Evolutionary conservation across 768 basidiomycete species (phyloP).

Genomic region (Mycena rosella): DNA sequence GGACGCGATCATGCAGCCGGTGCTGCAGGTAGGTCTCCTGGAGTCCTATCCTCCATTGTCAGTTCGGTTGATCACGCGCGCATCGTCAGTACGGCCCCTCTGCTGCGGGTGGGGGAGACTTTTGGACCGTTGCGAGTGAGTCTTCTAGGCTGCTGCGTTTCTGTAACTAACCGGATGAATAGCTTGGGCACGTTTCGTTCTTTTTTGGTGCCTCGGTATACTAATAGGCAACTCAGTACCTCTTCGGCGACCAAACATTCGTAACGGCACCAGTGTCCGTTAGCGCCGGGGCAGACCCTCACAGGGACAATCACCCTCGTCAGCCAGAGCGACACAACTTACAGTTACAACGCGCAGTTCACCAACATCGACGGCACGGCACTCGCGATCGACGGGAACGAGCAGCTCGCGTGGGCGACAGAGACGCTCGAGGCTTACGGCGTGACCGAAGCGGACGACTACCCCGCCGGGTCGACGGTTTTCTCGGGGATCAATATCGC

Average conservation of each 20-base stretch:
- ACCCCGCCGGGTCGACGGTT: constrained; percentile 7
- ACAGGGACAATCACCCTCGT: constrained; percentile 11
- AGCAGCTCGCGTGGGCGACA: constrained; percentile 20
- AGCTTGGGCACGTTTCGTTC: no score
- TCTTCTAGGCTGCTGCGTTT: no score
- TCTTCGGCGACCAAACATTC: constrained; percentile 4
- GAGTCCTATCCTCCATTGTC: neutral
- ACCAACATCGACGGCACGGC: neutral
- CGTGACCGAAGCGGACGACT: constrained; percentile 9
- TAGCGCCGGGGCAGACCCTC: constrained; percentile 1
- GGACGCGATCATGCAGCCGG: constrained; percentile 27
- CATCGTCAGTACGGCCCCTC: constrained; percentile 29
- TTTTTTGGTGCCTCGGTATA: no score
- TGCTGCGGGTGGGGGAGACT: constrained; percentile 27
- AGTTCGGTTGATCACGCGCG: neutral
- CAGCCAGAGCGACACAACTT: neutral
- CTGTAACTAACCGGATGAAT: no score
- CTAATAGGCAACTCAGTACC: neutral
- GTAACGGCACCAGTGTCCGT: constrained; percentile 12
- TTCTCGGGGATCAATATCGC: constrained; percentile 4
- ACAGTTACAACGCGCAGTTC: constrained; percentile 16
- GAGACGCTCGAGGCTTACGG: constrained; percentile 28
- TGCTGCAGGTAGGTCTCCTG: constrained; percentile 23
- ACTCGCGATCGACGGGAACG: neutral
- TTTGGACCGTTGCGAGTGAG: constrained; percentile 16